Percentiles rank a stretch among this genome's conserved stretches.
Evolutionary conservation across 768 basidiomycete species (phyloP).

Genomic region (Collybia mongolica): DNA sequence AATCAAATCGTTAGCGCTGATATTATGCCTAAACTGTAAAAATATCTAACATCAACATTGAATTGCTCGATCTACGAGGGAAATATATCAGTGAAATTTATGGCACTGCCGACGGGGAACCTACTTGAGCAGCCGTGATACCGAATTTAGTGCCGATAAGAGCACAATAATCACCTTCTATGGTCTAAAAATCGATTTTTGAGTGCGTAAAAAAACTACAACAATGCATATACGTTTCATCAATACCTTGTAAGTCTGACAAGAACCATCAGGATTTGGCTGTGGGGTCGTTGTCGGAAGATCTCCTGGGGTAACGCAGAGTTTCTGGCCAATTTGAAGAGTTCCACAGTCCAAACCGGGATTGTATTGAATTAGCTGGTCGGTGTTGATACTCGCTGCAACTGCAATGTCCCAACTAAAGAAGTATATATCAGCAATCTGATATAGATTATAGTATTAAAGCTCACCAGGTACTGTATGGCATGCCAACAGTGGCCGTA

Average conservation of each 20-base stretch:
- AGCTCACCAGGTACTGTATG: background rate
- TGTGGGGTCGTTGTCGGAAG: background rate
- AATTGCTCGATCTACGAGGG: too few species aligned
- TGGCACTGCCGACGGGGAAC: background rate
- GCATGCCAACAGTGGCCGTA: conserved; percentile 1
- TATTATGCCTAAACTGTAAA: too few species aligned
- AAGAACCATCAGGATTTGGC: conserved; percentile 1
- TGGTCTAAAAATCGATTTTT: too few species aligned
- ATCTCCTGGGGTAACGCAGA: background rate
- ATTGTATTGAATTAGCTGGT: conserved; percentile 1
- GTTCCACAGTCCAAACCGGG: conserved; percentile 1
- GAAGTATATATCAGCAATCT: too few species aligned
- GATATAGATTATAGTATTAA: too few species aligned
- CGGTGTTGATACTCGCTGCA: background rate
- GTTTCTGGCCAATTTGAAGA: background rate
- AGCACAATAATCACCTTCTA: background rate
- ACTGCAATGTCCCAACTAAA: background rate
- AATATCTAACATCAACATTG: too few species aligned
- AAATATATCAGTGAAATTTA: too few species aligned
- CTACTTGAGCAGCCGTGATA: background rate
- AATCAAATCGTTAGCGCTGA: background rate
- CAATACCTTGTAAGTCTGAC: background rate
- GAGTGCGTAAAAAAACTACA: too few species aligned
- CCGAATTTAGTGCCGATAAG: background rate
- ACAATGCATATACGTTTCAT: too few species aligned